Conservation (phyloP, 2,329 filamentous ascomycete genomes). For the Ascochyta koolunga region DNA sequence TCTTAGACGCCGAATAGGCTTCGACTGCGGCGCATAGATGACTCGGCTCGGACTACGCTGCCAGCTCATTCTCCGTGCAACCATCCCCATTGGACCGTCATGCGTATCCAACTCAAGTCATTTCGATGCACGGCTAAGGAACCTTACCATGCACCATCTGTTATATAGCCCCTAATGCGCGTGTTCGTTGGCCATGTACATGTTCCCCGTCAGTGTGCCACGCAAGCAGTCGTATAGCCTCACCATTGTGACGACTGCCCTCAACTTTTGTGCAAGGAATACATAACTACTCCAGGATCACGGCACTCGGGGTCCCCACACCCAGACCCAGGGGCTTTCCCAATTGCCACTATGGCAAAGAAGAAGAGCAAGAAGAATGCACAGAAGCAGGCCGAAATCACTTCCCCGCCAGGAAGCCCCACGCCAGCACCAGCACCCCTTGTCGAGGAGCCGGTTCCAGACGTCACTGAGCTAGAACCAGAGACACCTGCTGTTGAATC, state of each 20-base stretch:
- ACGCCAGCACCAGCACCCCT: conserved; percentile 21
- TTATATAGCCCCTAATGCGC: conserved; percentile 47
- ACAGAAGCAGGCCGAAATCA: conserved; percentile 37
- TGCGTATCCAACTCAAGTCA: conserved; percentile 38
- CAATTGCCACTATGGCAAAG: conserved; percentile 39
- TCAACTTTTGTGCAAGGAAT: conserved; percentile 31
- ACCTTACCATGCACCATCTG: conserved; percentile 32
- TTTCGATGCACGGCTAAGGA: conserved; percentile 37
- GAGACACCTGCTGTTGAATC: conserved; percentile 26
- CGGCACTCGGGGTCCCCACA: conserved; percentile 15
- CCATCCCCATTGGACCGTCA: conserved; percentile 36
- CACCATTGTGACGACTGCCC: conserved; percentile 25
- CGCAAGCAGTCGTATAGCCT: conserved; percentile 44
- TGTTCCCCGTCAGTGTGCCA: conserved; percentile 44
- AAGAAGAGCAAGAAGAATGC: conserved; percentile 40
- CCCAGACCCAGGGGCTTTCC: conserved; percentile 30
- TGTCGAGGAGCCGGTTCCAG: conserved; percentile 29
- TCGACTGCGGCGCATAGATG: conserved; percentile 43
- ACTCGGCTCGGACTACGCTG: conserved; percentile 40
- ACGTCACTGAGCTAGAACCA: conserved; percentile 25
- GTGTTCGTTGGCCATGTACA: conserved; percentile 37
- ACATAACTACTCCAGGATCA: conserved; percentile 24
- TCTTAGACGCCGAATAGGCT: conserved; percentile 32
- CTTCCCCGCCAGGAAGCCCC: conserved; percentile 36
- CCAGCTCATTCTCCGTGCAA: conserved; percentile 40